Evolutionary conservation across 306 rosid genomes (phyloP).

Genomic region (Prunus persica): Prunus_persica_NCBIv2 NC_034016.1:19332501-19333000

Average conservation of each 20-base stretch:
- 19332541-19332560: conserved; percentile 4
- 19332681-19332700: background rate
- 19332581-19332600: conserved; percentile 42
- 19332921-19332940: no score
- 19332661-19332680: conserved; percentile 11
- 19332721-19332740: background rate
- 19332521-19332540: background rate
- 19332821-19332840: no score
- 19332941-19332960: no score
- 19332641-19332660: conserved; percentile 17
- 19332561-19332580: conserved; percentile 37
- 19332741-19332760: background rate
- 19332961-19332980: no score
- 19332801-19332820: no score
- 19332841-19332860: no score
- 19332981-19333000: no score
- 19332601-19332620: conserved; percentile 62
- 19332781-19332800: no score
- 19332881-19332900: background rate
- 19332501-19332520: conserved; percentile 1
- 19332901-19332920: no score
- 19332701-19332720: background rate
- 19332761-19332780: background rate
- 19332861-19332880: no score
- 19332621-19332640: conserved; percentile 44